Percentiles rank a stretch among this genome's conserved stretches.
These are phyloP conservation scores for Amaranthus tricolor DNA, from an alignment of 179 eudicot species.

Conservation along the genomic window DNA sequence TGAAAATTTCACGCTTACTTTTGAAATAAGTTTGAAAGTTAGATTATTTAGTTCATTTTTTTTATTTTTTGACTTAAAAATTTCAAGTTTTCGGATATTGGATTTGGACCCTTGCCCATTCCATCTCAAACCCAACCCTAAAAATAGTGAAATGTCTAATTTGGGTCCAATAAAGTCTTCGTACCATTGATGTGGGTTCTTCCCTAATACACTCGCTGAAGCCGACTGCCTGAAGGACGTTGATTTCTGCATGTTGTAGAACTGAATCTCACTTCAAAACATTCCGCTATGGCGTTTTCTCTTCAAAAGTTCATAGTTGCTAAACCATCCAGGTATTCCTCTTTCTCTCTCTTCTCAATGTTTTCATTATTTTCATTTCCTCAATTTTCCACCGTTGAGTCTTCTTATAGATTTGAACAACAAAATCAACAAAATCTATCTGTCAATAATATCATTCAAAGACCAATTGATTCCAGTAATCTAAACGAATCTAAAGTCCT, in stretches of 20 bases:
- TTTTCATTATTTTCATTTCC: background rate
- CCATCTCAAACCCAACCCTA: too few relatives aligned
- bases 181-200: too few relatives aligned
- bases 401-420: conserved; percentile 5
- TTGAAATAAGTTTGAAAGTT: too few relatives aligned
- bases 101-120: too few relatives aligned
- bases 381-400: conserved; percentile 20
- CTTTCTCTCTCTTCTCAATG: conserved; percentile 15
- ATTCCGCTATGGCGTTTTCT: conserved; percentile 21
- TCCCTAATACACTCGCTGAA: too few relatives aligned
- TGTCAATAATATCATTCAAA: background rate
- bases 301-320: conserved; percentile 1
- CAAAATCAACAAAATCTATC: background rate
- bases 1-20: too few relatives aligned
- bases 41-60: too few relatives aligned
- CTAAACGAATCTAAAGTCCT: conserved; percentile 44
- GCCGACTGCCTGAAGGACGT: too few relatives aligned
- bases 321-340: conserved; percentile 15
- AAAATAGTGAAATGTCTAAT: too few relatives aligned
- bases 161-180: too few relatives aligned
- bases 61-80: too few relatives aligned
- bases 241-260: background rate
- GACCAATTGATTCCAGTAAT: background rate
- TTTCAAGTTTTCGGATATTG: too few relatives aligned
- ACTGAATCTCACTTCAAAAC: background rate